Evolutionary conservation across 192 early-diverging fungal species (phyloP).

Genomic region (Podila epigama): DNA sequence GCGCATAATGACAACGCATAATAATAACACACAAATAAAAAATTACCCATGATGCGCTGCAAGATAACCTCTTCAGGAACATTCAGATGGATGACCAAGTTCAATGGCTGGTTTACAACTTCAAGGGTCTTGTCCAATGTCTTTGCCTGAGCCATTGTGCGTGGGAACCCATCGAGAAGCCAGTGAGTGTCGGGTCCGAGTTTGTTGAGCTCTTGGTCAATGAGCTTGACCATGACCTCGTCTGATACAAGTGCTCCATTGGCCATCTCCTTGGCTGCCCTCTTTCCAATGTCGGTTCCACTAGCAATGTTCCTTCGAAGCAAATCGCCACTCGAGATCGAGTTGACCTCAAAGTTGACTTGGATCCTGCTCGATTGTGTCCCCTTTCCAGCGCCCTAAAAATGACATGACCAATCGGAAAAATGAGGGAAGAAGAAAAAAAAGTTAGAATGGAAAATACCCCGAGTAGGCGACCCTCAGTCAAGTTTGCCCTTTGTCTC

Average conservation of each 20-base stretch:
- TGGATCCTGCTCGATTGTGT: conserved; percentile 86
- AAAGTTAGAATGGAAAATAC: not conserved
- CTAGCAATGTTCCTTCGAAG: conserved; percentile 83
- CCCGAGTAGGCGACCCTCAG: too few species aligned
- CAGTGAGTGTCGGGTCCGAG: conserved; percentile 62
- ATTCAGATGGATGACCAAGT: conserved; percentile 87
- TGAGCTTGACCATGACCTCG: conserved; percentile 69
- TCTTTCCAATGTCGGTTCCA: conserved; percentile 66
- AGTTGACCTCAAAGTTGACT: conserved; percentile 67
- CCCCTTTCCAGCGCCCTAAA: conserved; percentile 85
- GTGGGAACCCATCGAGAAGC: conserved; percentile 93
- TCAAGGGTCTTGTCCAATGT: conserved; percentile 70
- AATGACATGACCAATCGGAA: not conserved
- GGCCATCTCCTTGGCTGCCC: conserved; percentile 63
- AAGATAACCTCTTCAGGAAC: conserved; percentile 93
- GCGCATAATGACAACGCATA: not conserved
- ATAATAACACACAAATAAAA: not conserved
- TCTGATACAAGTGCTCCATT: conserved; percentile 73
- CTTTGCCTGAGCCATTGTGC: conserved; percentile 84
- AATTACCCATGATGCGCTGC: conserved; percentile 81
- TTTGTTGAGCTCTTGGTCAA: conserved; percentile 66
- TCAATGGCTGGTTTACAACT: conserved; percentile 67
- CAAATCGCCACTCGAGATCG: conserved; percentile 89
- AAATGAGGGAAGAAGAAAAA: conserved; percentile 5
- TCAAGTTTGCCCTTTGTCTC: not conserved